Conservation (phyloP, 345 rosid genomes). For the Adansonia digitata region DNA sequence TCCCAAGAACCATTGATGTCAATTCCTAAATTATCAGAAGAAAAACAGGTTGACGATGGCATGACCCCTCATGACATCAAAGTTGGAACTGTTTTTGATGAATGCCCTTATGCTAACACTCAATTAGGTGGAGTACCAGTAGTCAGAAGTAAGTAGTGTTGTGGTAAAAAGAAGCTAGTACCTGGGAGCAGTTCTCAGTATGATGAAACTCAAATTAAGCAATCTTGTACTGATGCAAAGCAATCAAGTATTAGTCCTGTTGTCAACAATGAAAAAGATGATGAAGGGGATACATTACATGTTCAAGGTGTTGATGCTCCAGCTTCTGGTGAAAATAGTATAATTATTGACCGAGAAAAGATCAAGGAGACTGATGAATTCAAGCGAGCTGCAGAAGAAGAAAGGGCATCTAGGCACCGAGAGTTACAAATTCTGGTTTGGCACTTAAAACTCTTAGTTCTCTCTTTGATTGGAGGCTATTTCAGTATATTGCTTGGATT, state of each 20-base stretch:
- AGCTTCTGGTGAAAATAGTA: constrained; percentile 24
- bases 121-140: neutral
- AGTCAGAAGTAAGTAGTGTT: constrained; percentile 8
- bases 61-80: constrained; percentile 4
- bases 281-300: constrained; percentile 10
- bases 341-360: constrained; percentile 66
- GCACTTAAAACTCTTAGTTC: neutral
- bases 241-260: constrained; percentile 20
- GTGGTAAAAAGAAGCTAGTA: neutral
- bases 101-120: constrained; percentile 13
- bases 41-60: constrained; percentile 14
- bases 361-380: constrained; percentile 80
- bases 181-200: constrained; percentile 11
- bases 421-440: constrained; percentile 71
- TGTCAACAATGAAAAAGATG: constrained; percentile 10
- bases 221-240: constrained; percentile 15
- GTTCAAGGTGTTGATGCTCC: constrained; percentile 19
- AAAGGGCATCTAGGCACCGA: constrained; percentile 74
- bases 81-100: constrained; percentile 16
- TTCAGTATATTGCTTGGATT: neutral
- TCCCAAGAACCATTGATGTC: constrained; percentile 10
- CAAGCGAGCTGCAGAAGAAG: constrained; percentile 76
- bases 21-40: constrained; percentile 12
- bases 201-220: constrained; percentile 22
- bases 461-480: neutral